Evolutionary conservation across 305 asterid genomes (phyloP).

Genomic region (Solanum aculeatissimum): DNA sequence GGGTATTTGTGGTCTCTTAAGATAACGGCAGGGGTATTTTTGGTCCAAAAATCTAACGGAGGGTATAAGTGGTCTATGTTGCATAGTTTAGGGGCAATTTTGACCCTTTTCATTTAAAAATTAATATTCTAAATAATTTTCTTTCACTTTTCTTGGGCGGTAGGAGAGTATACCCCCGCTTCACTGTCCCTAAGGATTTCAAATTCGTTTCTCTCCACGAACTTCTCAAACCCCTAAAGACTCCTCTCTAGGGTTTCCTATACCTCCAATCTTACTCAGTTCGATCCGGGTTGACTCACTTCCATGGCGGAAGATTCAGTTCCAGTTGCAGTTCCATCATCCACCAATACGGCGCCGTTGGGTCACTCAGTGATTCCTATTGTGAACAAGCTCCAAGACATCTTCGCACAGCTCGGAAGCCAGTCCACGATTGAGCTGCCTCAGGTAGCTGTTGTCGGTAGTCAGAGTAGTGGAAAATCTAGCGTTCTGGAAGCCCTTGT

Average conservation of each 20-base stretch:
- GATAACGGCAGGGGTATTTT: no score
- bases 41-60: no score
- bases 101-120: no score
- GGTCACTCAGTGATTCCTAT: constrained; percentile 83
- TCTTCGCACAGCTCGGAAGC: constrained; percentile 81
- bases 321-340: constrained; percentile 5
- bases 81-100: no score
- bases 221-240: background rate
- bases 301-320: constrained; percentile 56
- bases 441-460: constrained; percentile 95
- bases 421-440: constrained; percentile 92
- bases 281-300: constrained; percentile 2
- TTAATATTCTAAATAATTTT: background rate
- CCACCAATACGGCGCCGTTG: constrained; percentile 29
- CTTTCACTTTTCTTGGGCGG: constrained; percentile 3
- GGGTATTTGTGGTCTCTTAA: no score
- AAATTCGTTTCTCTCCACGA: background rate
- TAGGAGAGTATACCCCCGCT: background rate
- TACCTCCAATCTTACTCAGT: background rate
- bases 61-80: no score
- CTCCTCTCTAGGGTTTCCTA: constrained; percentile 3
- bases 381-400: constrained; percentile 88
- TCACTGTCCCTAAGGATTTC: background rate
- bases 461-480: constrained; percentile 98
- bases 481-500: constrained; percentile 95